A percentile compares a stretch with the other conserved stretches of the same genome.
phyloP scores from a whole-genome alignment of 805 yeast genomes.

The Suhomyces sp. region DNA sequence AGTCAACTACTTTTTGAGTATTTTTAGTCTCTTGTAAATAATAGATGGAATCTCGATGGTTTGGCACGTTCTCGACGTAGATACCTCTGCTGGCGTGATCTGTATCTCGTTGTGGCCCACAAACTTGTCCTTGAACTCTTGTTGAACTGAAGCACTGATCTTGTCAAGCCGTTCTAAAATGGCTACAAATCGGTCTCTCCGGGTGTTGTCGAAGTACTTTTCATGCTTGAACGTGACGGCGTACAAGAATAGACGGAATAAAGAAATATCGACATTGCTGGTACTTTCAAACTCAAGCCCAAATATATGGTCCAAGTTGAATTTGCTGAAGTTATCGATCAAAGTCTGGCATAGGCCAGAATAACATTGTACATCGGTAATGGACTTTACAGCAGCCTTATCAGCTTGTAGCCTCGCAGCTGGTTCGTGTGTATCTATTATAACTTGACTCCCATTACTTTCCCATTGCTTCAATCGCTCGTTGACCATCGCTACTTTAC shows the following conservation, averaged over 20 bases:
- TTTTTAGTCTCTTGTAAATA: slow-evolving; percentile 14
- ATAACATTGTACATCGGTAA: neutral
- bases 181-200: neutral
- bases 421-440: too few relatives aligned
- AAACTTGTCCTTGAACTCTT: slow-evolving; percentile 11
- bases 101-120: neutral
- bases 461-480: neutral
- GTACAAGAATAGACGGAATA: slow-evolving; percentile 13
- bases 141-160: slow-evolving; percentile 7
- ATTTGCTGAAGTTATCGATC: slow-evolving; percentile 3
- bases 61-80: slow-evolving; percentile 3
- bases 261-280: neutral
- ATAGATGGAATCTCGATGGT: slow-evolving; percentile 11
- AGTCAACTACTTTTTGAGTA: neutral
- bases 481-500: neutral
- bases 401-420: neutral
- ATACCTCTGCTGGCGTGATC: neutral
- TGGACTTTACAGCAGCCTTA: neutral
- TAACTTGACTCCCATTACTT: too few relatives aligned
- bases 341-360: neutral
- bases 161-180: slow-evolving; percentile 6
- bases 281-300: neutral
- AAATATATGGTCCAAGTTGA: neutral
- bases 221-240: slow-evolving; percentile 11
- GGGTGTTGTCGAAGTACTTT: slow-evolving; percentile 4